A percentile compares a stretch with the other conserved stretches of the same genome.
These are phyloP conservation scores for Cladophialophora immunda DNA, from an alignment of 2,329 filamentous ascomycete genomes.

Conservation along the genomic window DNA sequence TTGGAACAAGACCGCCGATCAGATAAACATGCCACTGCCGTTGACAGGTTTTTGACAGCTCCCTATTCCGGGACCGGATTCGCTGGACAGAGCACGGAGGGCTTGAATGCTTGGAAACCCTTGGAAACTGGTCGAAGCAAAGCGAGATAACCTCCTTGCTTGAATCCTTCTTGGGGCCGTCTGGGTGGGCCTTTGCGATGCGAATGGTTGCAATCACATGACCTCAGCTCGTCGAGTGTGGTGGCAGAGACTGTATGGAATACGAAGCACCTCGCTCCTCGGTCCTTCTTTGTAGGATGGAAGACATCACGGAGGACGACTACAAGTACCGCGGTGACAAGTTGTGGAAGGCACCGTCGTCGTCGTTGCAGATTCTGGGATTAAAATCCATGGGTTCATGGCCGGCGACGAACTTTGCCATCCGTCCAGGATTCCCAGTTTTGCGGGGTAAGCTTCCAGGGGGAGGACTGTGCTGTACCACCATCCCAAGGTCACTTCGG, in stretches of 20 bases:
- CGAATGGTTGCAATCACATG: constrained; percentile 2
- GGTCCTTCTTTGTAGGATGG: not conserved
- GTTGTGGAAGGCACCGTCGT: not conserved
- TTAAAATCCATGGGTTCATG: not conserved
- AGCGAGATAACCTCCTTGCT: not conserved
- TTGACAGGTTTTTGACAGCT: constrained; percentile 18
- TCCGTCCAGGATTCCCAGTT: not conserved
- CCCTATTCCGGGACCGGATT: not conserved
- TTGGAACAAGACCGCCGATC: constrained; percentile 15
- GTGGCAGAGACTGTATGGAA: not conserved
- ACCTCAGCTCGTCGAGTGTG: not conserved
- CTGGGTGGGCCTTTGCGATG: constrained; percentile 3
- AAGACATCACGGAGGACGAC: not conserved
- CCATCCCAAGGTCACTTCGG: not conserved
- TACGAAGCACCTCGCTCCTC: not conserved
- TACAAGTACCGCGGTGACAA: not conserved
- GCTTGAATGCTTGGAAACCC: constrained; percentile 5
- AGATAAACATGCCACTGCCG: constrained; percentile 10
- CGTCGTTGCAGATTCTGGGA: not conserved
- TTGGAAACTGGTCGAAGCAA: not conserved
- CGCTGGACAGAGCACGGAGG: not conserved
- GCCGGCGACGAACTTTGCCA: not conserved
- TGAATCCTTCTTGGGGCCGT: constrained; percentile 5
- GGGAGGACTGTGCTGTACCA: not conserved
- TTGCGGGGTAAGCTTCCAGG: constrained; percentile 21